A percentile compares a stretch with the other conserved stretches of the same genome.
Evolutionary conservation across 768 basidiomycete species (phyloP).

Genomic region (Termitomyces sp.): DNA sequence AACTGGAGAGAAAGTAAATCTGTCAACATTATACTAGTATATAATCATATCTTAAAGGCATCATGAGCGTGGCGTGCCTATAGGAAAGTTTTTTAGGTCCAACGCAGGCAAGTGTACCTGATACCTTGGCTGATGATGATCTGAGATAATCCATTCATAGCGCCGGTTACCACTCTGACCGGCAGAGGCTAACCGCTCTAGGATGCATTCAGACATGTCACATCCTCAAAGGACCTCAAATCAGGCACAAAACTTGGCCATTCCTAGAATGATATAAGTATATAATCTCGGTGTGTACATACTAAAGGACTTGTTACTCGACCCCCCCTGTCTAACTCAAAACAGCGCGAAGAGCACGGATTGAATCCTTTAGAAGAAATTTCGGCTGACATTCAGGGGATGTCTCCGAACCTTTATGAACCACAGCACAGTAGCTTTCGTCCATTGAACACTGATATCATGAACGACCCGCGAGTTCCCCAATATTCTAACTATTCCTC

Average conservation of each 20-base stretch:
- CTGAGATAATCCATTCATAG: constrained; percentile 12
- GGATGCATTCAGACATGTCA: constrained; percentile 12
- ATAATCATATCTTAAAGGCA: background rate
- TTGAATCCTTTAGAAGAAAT: constrained; percentile 14
- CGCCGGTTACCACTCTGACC: constrained; percentile 8
- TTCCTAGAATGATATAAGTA: constrained; percentile 22
- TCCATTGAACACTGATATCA: constrained; percentile 15
- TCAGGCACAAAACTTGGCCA: constrained; percentile 14
- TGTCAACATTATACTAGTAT: too few species aligned
- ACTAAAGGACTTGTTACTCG: constrained; percentile 15
- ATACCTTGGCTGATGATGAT: constrained; percentile 12
- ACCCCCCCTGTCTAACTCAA: constrained; percentile 18
- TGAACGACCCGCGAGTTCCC: constrained; percentile 26
- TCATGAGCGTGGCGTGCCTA: background rate
- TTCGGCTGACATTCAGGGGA: constrained; percentile 20
- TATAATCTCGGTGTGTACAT: constrained; percentile 12
- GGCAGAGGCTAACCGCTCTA: constrained; percentile 16
- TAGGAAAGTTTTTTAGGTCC: background rate
- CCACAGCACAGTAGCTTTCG: constrained; percentile 16
- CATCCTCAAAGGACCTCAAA: constrained; percentile 9
- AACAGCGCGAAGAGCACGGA: constrained; percentile 26
- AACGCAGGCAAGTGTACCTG: constrained; percentile 9
- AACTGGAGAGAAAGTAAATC: background rate
- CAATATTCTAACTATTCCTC: constrained; percentile 28
- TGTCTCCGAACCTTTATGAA: constrained; percentile 22